A percentile compares a stretch with the other conserved stretches of the same genome.
Evolutionary conservation across 176 grass and related monocot species (phyloP).

Genomic region (Cenchrus fungigraminus): DNA sequence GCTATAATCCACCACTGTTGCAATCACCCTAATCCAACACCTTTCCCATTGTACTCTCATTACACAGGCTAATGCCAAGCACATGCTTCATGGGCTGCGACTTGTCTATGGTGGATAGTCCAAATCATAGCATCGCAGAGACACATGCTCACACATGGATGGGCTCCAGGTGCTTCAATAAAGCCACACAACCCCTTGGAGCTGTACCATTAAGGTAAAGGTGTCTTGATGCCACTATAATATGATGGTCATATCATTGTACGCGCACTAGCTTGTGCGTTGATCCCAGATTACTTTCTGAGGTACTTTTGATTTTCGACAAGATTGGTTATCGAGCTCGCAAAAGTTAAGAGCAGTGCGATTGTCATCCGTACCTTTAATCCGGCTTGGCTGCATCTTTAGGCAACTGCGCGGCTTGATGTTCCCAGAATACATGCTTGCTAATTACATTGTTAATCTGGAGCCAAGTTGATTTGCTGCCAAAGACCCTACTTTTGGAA

Average conservation of each 20-base stretch:
- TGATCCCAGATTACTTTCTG: slow-evolving; percentile 36
- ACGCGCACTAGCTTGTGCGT: slow-evolving; percentile 3
- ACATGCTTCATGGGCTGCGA: slow-evolving; percentile 44
- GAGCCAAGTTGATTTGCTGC: neutral
- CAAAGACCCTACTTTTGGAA: neutral
- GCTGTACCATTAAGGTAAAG: slow-evolving; percentile 40
- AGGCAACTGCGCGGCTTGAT: slow-evolving; percentile 7
- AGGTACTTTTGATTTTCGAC: slow-evolving; percentile 15
- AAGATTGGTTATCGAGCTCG: neutral
- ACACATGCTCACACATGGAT: slow-evolving; percentile 61
- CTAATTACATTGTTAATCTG: slow-evolving; percentile 20
- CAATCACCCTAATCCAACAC: slow-evolving; percentile 19
- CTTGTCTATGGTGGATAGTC: slow-evolving; percentile 46
- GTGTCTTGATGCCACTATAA: neutral
- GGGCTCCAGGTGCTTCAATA: slow-evolving; percentile 54
- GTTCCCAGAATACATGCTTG: slow-evolving; percentile 12
- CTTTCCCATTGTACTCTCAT: slow-evolving; percentile 20
- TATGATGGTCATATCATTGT: slow-evolving; percentile 28
- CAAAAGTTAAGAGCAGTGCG: slow-evolving; percentile 4
- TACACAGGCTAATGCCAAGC: slow-evolving; percentile 42
- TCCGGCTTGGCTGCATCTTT: slow-evolving; percentile 27
- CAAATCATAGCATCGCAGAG: slow-evolving; percentile 32
- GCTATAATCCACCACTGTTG: slow-evolving; percentile 15
- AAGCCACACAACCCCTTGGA: slow-evolving; percentile 22
- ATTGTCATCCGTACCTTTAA: slow-evolving; percentile 17